phyloP scores from a whole-genome alignment of 1,139 yeast species.

The Candida sanyaensis region DNA sequence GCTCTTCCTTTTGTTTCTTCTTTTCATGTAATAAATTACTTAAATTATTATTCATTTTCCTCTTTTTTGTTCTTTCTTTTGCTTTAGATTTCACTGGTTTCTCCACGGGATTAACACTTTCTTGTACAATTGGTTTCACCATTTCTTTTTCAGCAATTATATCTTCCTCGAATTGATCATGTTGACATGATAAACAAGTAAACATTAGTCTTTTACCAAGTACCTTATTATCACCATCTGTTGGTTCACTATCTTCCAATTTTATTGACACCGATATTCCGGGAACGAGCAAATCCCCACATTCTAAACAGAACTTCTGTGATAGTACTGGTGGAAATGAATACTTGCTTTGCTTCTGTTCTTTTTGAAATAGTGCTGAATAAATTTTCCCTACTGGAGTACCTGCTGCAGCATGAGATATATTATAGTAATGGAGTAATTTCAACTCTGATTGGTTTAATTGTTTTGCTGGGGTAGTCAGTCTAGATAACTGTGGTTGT shows the following conservation, averaged over 20 bases:
- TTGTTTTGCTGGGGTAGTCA: not conserved
- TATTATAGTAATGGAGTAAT: slow-evolving; percentile 30
- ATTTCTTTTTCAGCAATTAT: slow-evolving; percentile 4
- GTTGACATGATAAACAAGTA: slow-evolving; percentile 10
- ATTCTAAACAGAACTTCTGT: slow-evolving; percentile 43
- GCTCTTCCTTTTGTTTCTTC: slow-evolving; percentile 35
- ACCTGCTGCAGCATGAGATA: slow-evolving; percentile 25
- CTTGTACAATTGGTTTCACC: slow-evolving; percentile 5
- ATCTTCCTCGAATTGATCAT: slow-evolving; percentile 9
- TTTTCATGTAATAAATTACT: slow-evolving; percentile 43
- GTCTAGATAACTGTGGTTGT: not conserved
- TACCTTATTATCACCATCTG: not conserved
- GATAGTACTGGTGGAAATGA: slow-evolving; percentile 27
- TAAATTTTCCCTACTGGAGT: slow-evolving; percentile 29
- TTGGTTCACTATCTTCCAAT: slow-evolving; percentile 12
- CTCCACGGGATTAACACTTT: slow-evolving; percentile 5
- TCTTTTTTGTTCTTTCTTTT: slow-evolving; percentile 29
- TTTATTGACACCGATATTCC: slow-evolving; percentile 39
- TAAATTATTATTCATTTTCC: slow-evolving; percentile 32
- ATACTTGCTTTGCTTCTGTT: slow-evolving; percentile 25
- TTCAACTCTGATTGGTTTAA: slow-evolving; percentile 21
- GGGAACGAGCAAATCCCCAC: slow-evolving; percentile 49
- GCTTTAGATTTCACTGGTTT: slow-evolving; percentile 15
- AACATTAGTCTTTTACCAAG: slow-evolving; percentile 5
- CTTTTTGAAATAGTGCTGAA: slow-evolving; percentile 22